Evolutionary conservation across 1,284 basidiomycete species (phyloP).

Genomic region (Crepidotus sp.): DNA sequence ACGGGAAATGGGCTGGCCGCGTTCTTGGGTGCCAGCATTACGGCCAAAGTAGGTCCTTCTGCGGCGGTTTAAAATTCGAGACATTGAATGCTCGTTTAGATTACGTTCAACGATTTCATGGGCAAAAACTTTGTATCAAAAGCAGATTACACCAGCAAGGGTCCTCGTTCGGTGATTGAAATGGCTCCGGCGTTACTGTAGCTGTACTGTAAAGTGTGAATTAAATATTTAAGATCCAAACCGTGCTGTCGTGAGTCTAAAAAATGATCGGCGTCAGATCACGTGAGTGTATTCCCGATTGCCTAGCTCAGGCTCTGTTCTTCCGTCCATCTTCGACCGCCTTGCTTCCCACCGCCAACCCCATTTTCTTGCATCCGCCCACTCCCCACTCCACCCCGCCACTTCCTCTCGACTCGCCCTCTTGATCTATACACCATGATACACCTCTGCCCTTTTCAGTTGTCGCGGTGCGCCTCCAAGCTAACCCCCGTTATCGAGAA

Average conservation of each 20-base stretch:
- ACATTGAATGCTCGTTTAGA: conserved; percentile 25
- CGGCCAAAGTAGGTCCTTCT: conserved; percentile 65
- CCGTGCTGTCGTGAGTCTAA: too few species aligned
- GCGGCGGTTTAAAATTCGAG: not conserved
- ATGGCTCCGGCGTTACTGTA: conserved; percentile 52
- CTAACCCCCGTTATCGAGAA: not conserved
- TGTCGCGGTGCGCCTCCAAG: not conserved
- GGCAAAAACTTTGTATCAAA: conserved; percentile 70
- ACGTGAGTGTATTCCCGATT: too few species aligned
- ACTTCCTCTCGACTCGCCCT: not conserved
- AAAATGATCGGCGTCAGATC: too few species aligned
- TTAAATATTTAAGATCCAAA: too few species aligned
- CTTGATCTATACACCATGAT: not conserved
- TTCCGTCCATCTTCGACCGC: too few species aligned
- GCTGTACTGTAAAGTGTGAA: conserved; percentile 2
- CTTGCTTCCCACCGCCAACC: too few species aligned
- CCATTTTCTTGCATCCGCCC: not conserved
- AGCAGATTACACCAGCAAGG: conserved; percentile 61
- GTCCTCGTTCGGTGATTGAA: conserved; percentile 64
- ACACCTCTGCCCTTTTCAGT: not conserved
- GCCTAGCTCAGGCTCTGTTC: too few species aligned
- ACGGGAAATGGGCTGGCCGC: conserved; percentile 76
- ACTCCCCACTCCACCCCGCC: not conserved
- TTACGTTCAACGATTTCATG: conserved; percentile 54
- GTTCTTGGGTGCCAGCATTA: conserved; percentile 82